Evolutionary conservation across 257 asterid genomes (phyloP).

Genomic region (Solanum ossicruentum): DNA sequence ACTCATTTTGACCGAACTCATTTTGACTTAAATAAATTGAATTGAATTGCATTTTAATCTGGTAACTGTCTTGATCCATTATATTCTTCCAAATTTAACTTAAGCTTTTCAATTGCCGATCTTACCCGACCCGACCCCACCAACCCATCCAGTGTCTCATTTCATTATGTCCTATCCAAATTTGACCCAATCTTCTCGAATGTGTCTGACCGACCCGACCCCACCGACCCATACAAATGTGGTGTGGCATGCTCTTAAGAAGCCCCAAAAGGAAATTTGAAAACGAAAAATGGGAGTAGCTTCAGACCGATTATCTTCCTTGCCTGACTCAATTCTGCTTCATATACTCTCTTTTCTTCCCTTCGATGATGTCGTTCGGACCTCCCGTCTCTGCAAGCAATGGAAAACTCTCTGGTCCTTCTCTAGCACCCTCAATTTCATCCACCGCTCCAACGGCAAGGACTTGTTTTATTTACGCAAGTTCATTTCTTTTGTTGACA

Average conservation of each 20-base stretch:
- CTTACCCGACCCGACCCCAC: no score
- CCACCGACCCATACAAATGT: not conserved
- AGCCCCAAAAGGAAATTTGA: not conserved
- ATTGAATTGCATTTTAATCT: no score
- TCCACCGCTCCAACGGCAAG: not conserved
- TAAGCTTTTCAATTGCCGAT: no score
- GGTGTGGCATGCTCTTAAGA: not conserved
- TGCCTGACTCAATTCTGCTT: not conserved
- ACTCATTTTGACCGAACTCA: no score
- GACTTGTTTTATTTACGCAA: not conserved
- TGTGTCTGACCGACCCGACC: not conserved
- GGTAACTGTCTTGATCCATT: no score
- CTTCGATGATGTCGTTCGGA: not conserved
- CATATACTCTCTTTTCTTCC: not conserved
- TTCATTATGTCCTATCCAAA: no score
- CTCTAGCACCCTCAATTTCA: not conserved
- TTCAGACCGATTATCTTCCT: not conserved
- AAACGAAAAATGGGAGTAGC: not conserved
- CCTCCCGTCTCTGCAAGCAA: not conserved
- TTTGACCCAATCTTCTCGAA: no score
- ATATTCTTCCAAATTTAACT: no score
- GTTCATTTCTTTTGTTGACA: not conserved
- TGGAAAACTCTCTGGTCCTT: not conserved
- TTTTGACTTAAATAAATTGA: no score
- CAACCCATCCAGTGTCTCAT: no score